Evolutionary conservation across 495 filamentous ascomycete genomes (phyloP).

Genomic region (Xylaria palmicola): DNA sequence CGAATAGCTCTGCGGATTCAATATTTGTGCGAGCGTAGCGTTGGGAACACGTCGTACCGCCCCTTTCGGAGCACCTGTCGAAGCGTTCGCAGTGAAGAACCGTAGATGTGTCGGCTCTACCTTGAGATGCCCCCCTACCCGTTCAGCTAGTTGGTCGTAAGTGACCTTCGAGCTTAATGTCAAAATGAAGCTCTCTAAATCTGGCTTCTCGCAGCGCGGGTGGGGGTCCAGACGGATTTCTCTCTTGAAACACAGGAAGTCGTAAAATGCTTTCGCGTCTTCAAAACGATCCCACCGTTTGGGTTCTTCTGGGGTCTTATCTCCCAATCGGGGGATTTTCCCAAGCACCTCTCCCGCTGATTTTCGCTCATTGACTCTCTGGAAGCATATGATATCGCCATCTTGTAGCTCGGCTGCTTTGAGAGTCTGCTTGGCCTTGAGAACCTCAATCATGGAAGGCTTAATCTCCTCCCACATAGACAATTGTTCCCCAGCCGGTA

Average conservation of each 20-base stretch:
- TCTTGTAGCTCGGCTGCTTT: slow-evolving; percentile 92
- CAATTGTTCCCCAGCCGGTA: slow-evolving; percentile 51
- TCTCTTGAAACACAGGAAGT: slow-evolving; percentile 83
- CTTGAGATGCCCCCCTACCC: slow-evolving; percentile 77
- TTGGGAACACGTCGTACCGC: slow-evolving; percentile 67
- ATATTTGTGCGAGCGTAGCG: slow-evolving; percentile 66
- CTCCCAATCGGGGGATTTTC: slow-evolving; percentile 28
- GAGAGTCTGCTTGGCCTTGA: slow-evolving; percentile 87
- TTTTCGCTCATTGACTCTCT: slow-evolving; percentile 56
- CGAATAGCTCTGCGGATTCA: slow-evolving; percentile 58
- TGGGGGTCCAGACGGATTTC: slow-evolving; percentile 67
- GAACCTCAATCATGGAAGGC: slow-evolving; percentile 90
- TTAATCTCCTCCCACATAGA: slow-evolving; percentile 96
- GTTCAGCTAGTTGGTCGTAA: slow-evolving; percentile 86
- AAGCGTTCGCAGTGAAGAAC: slow-evolving; percentile 79
- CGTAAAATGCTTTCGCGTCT: slow-evolving; percentile 84
- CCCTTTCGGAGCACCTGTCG: slow-evolving; percentile 68
- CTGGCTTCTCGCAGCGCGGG: slow-evolving; percentile 44
- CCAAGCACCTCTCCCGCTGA: slow-evolving; percentile 31
- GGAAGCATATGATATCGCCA: slow-evolving; percentile 96
- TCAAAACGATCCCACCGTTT: slow-evolving; percentile 42
- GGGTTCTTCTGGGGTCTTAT: slow-evolving; percentile 23
- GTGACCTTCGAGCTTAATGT: slow-evolving; percentile 80
- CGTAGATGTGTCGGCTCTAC: slow-evolving; percentile 83
- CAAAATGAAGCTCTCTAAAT: slow-evolving; percentile 63